Evolutionary conservation across 352 stramenopile genomes (phyloP).

Genomic region (Albugo candida): DNA sequence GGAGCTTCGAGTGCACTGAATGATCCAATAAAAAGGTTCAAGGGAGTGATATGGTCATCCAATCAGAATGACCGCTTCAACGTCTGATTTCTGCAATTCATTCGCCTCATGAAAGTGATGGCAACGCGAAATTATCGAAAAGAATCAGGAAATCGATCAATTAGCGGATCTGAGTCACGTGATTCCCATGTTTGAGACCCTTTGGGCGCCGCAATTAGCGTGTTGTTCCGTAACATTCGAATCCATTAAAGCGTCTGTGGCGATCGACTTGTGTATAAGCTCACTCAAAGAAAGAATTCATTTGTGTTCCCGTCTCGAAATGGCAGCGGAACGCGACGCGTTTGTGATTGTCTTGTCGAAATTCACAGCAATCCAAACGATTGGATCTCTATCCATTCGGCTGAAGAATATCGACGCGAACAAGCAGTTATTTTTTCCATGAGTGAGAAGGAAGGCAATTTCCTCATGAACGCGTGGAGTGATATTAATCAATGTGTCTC

Average conservation of each 20-base stretch:
- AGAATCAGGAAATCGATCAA: slow-evolving; percentile 28
- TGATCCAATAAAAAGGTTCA: slow-evolving; percentile 50
- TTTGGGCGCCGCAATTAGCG: slow-evolving; percentile 93
- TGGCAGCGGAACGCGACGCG: slow-evolving; percentile 87
- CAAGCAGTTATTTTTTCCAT: slow-evolving; percentile 92
- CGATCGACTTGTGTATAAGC: slow-evolving; percentile 86
- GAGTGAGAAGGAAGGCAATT: slow-evolving; percentile 92
- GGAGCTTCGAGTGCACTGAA: slow-evolving; percentile 28
- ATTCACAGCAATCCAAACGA: slow-evolving; percentile 89
- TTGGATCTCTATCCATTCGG: slow-evolving; percentile 84
- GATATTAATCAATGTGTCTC: slow-evolving; percentile 94
- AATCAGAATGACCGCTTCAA: slow-evolving; percentile 63
- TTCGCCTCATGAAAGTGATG: background rate
- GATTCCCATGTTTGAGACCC: slow-evolving; percentile 96
- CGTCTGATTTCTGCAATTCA: background rate
- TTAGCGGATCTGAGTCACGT: slow-evolving; percentile 18
- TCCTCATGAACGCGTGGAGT: slow-evolving; percentile 92
- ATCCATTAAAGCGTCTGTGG: slow-evolving; percentile 79
- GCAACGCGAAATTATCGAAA: slow-evolving; percentile 6
- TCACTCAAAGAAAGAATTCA: slow-evolving; percentile 91
- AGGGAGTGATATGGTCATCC: slow-evolving; percentile 65
- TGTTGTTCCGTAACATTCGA: slow-evolving; percentile 95
- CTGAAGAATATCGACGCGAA: slow-evolving; percentile 96
- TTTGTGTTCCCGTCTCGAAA: slow-evolving; percentile 67
- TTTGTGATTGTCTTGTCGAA: slow-evolving; percentile 93